Percentiles rank a stretch among this genome's conserved stretches.
These are phyloP conservation scores for Arachis stenosperma DNA, from an alignment of 306 rosid genomes.

Conservation along the genomic window DNA sequence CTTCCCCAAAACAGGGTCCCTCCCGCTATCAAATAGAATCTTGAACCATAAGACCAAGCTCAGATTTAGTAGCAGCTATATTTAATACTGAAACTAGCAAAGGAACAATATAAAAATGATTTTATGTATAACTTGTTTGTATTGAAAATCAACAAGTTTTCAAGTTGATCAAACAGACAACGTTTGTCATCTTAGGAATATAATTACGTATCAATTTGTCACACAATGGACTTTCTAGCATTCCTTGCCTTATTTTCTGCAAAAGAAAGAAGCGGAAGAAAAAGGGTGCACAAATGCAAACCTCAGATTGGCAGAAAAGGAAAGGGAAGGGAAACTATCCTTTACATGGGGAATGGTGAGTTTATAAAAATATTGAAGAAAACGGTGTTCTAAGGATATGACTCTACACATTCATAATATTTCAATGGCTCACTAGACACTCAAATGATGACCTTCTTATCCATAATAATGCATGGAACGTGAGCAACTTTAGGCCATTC, in stretches of 20 bases:
- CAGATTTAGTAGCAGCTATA: too few relatives aligned
- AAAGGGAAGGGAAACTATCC: background rate
- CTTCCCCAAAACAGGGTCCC: too few relatives aligned
- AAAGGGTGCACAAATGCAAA: background rate
- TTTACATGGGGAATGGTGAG: background rate
- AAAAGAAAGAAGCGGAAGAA: background rate
- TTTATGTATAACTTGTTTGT: conserved; percentile 12
- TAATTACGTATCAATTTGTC: background rate
- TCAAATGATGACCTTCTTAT: too few relatives aligned
- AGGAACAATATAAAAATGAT: background rate
- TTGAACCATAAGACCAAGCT: too few relatives aligned
- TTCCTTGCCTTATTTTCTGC: background rate
- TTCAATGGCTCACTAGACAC: too few relatives aligned
- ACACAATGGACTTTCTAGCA: background rate
- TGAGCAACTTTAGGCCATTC: background rate
- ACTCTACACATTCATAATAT: background rate
- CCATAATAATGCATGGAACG: background rate
- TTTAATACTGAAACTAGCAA: too few relatives aligned
- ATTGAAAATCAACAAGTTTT: background rate
- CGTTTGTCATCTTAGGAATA: background rate
- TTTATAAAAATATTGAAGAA: background rate
- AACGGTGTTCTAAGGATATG: too few relatives aligned
- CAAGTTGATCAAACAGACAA: too few relatives aligned
- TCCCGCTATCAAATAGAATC: too few relatives aligned
- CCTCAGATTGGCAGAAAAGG: background rate